phyloP scores from a whole-genome alignment of 495 filamentous ascomycete genomes.

The Penicillium atrosanguineum region DNA sequence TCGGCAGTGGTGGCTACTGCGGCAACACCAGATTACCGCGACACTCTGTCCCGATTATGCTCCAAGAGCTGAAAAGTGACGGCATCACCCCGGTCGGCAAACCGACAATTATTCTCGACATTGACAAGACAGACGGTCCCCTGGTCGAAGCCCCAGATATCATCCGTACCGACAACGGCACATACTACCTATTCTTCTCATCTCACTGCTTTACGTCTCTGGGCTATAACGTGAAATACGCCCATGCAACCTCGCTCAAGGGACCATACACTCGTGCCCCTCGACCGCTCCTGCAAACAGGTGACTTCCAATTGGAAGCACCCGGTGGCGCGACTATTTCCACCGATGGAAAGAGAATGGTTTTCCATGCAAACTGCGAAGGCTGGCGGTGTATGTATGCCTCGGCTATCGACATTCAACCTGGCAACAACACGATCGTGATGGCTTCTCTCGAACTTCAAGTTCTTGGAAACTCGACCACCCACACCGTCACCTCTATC shows the following conservation, averaged over 20 bases:
- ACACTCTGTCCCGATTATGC: constrained; percentile 52
- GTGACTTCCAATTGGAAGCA: constrained; percentile 39
- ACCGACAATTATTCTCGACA: constrained; percentile 50
- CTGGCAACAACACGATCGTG: constrained; percentile 16
- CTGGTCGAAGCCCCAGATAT: constrained; percentile 59
- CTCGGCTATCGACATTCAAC: constrained; percentile 25
- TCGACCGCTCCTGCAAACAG: constrained; percentile 38
- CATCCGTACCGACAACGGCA: constrained; percentile 40
- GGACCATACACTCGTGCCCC: constrained; percentile 43
- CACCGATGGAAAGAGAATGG: constrained; percentile 41
- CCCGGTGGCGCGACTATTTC: constrained; percentile 52
- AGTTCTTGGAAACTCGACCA: constrained; percentile 1
- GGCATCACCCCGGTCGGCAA: constrained; percentile 50
- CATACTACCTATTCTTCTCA: constrained; percentile 60
- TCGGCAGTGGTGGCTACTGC: constrained; percentile 55
- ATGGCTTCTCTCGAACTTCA: constrained; percentile 6
- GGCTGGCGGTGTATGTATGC: constrained; percentile 34
- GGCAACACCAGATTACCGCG: constrained; percentile 46
- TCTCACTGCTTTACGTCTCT: constrained; percentile 52
- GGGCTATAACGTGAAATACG: constrained; percentile 56
- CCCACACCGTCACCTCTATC: background rate
- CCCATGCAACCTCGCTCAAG: constrained; percentile 41
- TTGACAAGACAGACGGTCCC: constrained; percentile 52
- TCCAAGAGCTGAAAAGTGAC: constrained; percentile 53
- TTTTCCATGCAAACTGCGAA: constrained; percentile 52